These are phyloP conservation scores for Leishmania mexicana DNA, from an alignment of 208 protist species.

Conservation along the genomic window DNA sequence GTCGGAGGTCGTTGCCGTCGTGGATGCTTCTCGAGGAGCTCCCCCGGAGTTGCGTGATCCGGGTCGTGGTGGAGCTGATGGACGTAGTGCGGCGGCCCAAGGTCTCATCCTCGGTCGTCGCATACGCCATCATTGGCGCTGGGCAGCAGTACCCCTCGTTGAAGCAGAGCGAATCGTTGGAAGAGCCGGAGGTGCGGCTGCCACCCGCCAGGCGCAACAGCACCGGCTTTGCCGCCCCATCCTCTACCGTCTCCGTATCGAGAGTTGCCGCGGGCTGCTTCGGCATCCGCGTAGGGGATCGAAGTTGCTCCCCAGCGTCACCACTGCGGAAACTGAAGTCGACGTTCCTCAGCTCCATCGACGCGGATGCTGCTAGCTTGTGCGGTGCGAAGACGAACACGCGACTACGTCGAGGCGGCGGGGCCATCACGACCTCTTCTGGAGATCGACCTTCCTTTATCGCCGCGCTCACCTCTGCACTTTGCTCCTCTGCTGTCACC, in stretches of 20 bases:
- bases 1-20: constrained; percentile 5
- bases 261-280: background rate
- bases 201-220: constrained; percentile 6
- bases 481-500: no score
- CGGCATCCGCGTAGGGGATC: background rate
- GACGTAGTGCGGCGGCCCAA: constrained; percentile 14
- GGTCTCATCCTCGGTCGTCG: constrained; percentile 10
- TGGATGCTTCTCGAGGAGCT: constrained; percentile 28
- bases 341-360: constrained; percentile 7
- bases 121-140: background rate
- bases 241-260: background rate
- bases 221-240: constrained; percentile 1
- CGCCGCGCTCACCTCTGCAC: background rate
- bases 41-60: constrained; percentile 20
- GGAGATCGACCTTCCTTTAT: background rate
- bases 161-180: constrained; percentile 19
- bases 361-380: constrained; percentile 2
- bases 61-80: constrained; percentile 24
- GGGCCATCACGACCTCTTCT: background rate
- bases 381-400: constrained; percentile 21
- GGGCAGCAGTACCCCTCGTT: constrained; percentile 26
- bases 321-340: constrained; percentile 5
- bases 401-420: constrained; percentile 8
- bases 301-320: background rate
- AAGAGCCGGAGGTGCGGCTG: constrained; percentile 18